These are phyloP conservation scores for Grigorovia humatica DNA, from an alignment of 805 yeast species.

Conservation along the genomic window DNA sequence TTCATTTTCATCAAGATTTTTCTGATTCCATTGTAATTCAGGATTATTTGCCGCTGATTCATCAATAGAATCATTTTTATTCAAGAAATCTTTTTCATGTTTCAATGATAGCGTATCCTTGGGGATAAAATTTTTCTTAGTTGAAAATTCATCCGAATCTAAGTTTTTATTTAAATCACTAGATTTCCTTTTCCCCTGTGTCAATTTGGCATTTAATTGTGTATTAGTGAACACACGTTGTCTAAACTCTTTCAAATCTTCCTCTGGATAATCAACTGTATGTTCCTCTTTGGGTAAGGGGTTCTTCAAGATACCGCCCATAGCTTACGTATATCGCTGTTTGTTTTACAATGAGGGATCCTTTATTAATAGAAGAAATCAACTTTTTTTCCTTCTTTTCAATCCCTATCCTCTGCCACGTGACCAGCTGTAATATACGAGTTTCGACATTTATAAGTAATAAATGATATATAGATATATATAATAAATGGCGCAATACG, in stretches of 20 bases:
- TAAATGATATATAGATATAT: no score
- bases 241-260: slow-evolving; percentile 36
- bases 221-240: slow-evolving; percentile 75
- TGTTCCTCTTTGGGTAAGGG: slow-evolving; percentile 26
- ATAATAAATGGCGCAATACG: no score
- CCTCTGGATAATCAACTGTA: slow-evolving; percentile 6
- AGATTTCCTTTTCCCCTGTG: slow-evolving; percentile 3
- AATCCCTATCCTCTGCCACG: no score
- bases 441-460: no score
- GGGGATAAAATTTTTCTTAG: slow-evolving; percentile 11
- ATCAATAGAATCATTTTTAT: background rate
- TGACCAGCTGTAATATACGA: no score
- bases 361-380: background rate
- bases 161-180: background rate
- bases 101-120: slow-evolving; percentile 26
- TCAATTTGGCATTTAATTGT: slow-evolving; percentile 53
- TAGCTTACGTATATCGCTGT: slow-evolving; percentile 1
- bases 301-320: slow-evolving; percentile 48
- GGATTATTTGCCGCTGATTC: background rate
- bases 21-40: slow-evolving; percentile 70
- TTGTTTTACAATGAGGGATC: background rate
- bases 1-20: slow-evolving; percentile 52
- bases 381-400: no score
- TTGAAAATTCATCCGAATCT: background rate
- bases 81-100: slow-evolving; percentile 11